Conservation (phyloP, 1,139 yeast genomes). For the Hemisphaericaspora xylanilytica region DNA sequence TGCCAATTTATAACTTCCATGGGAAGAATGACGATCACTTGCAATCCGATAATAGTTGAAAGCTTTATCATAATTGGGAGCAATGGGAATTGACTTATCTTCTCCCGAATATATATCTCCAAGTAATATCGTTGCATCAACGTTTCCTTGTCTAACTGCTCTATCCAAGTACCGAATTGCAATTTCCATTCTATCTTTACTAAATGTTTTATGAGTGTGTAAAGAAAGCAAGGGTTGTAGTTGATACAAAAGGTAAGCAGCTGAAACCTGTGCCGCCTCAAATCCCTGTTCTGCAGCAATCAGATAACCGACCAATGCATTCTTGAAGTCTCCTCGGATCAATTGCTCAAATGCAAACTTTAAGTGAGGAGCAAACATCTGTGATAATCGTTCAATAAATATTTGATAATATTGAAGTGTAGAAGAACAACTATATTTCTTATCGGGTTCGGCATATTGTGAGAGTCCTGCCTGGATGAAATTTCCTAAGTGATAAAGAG, state of each 20-base stretch:
- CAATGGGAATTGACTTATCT: constrained; percentile 20
- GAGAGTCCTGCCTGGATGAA: constrained; percentile 47
- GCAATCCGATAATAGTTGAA: constrained; percentile 64
- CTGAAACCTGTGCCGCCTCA: constrained; percentile 72
- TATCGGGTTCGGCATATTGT: constrained; percentile 20
- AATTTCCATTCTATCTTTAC: constrained; percentile 38
- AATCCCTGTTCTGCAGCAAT: constrained; percentile 91
- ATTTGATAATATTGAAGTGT: constrained; percentile 45
- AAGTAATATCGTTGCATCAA: constrained; percentile 70
- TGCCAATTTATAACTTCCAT: constrained; percentile 81
- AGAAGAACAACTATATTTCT: constrained; percentile 33
- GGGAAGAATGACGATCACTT: constrained; percentile 55
- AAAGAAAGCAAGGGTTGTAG: constrained; percentile 43
- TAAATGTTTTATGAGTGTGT: constrained; percentile 20
- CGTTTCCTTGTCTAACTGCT: constrained; percentile 63
- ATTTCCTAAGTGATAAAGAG: constrained; percentile 52
- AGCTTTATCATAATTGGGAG: constrained; percentile 58
- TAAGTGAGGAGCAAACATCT: constrained; percentile 55
- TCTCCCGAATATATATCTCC: constrained; percentile 63
- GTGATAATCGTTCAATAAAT: constrained; percentile 60
- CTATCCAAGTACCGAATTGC: constrained; percentile 71
- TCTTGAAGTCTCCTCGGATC: constrained; percentile 53
- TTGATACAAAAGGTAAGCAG: constrained; percentile 74
- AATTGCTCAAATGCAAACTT: constrained; percentile 65
- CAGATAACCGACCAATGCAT: constrained; percentile 72